Base-by-base conservation (phyloP, 23 red algal genomes). In the Gracilaria domingensis region DNA sequence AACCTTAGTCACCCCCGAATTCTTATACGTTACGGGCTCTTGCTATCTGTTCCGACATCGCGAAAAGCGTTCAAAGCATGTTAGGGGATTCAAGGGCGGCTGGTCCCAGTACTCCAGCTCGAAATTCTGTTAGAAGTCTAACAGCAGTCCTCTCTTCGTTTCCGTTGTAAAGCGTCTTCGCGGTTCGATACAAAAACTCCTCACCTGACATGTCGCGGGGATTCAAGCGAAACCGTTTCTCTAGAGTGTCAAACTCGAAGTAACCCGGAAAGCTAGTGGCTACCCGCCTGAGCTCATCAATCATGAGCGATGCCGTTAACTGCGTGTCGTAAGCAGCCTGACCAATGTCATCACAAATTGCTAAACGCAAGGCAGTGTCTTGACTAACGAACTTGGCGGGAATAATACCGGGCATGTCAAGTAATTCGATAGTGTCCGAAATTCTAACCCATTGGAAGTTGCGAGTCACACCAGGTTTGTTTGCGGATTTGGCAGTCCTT, bases 341-440 rank as follows among this genome's bases (percentile, higher is more conserved):
- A 50, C 97, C 97, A 30, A 99, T 99, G 62, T 99, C 97, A 75
- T 99, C 85, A 64, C 97, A 99, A 44, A 96, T 81, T 34, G 97
- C 97, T 6, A 99, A 40, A 33, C 88, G 80, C 25, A 92, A 26
- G 33, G 97, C 93, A 26, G 87, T 87, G 30, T 80, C 83, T 75
- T 99, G 97, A 4, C 62, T 71, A 33, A 95, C 92, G 14, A 99
- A 76, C 54, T 96, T 99, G 0, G 93, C 87, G 0, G 97, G 97
- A 73, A 99, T 99, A 40, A 99, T 86, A 12, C 97, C 97, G 14
- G 97, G 97, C 79, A 90, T 96, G 65, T 99, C 97, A 40, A 99
- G 95, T 37, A 99, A 65, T 65, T 99, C 94, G 28, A 99, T 81
- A 54, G 93, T 80, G 23, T 93, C 82, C 14, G 94, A 84, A 59